Evolutionary conservation across 768 basidiomycete species (phyloP), one percentile per base, ranked within the genome.

Genomic region (Trametes punicea): DNA sequence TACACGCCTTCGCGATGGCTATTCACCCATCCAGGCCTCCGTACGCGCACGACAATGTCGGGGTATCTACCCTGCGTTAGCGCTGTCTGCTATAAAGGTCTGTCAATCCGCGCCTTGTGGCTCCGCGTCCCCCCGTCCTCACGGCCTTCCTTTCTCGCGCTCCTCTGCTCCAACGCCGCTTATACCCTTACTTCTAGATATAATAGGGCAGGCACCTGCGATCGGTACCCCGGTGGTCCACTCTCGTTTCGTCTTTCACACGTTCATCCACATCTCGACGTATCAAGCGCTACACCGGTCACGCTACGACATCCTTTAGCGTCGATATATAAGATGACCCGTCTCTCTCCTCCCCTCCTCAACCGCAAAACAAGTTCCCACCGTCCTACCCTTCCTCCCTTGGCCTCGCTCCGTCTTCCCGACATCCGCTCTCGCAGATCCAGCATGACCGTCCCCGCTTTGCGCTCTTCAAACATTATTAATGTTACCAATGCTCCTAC

Each of bases 371-470:
- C 21, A 16, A 42, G 16, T 55, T 66, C 73, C 48, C 52, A 66
- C 40, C 80, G 80, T 29, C 81, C 81, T 21, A 79, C 75, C 1
- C 77, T 84, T 11, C 82, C 82, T 13, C 71, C 83, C 10, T 72
- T 84, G 10, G 78, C 72, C 53, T 69, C 79, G 9, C 78, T 83
- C 52, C 67, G 77, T 50, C 74, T 83, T 6, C 61, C 68, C 23
- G 57, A 64, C 39, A 52, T 62, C 51, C 46, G 38, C 31, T 25
- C 31, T 11, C 63, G 47, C 29, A 40, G 23, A 45, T 25, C 31
- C 15, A 45, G 26, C 8, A 18, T 29, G 34, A 59, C 33, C 51
- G 15, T 36, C 25, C 57, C 40, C 26, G 20, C 45, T 29, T 52
- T 45, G 62, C 56, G 31, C 26, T 13, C 47, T 7, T 48, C 49